These are phyloP conservation scores for Pisolithus microcarpus DNA, from an alignment of 768 basidiomycete species.

Conservation along the genomic window DNA sequence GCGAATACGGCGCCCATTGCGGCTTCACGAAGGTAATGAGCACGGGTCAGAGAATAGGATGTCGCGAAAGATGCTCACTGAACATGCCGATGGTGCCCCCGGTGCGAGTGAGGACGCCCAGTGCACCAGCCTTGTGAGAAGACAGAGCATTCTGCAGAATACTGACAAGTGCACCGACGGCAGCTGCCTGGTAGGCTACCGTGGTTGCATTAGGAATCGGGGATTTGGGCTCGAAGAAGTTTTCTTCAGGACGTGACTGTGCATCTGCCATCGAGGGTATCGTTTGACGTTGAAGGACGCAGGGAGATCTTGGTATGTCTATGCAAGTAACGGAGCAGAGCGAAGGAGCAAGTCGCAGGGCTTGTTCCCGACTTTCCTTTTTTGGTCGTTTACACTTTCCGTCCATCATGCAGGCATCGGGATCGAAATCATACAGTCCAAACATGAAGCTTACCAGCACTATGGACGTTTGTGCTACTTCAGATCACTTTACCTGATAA, in stretches of 20 bases:
- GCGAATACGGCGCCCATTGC: conserved; percentile 87
- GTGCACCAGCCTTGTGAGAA: conserved; percentile 68
- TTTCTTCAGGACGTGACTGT: conserved; percentile 12
- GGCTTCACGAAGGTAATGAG: conserved; percentile 40
- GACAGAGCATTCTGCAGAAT: conserved; percentile 75
- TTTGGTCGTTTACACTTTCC: not conserved
- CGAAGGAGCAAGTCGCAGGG: not conserved
- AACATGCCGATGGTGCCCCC: conserved; percentile 90
- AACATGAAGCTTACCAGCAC: conserved; percentile 37
- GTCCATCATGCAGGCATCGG: not conserved
- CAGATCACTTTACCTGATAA: not conserved
- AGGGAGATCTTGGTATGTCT: conserved; percentile 1
- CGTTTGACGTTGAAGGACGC: not conserved
- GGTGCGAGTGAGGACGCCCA: conserved; percentile 80
- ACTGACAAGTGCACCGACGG: conserved; percentile 63
- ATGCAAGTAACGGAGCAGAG: too few species aligned
- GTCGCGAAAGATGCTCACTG: conserved; percentile 43
- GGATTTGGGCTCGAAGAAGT: conserved; percentile 43
- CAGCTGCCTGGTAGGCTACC: conserved; percentile 57
- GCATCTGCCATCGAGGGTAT: conserved; percentile 17
- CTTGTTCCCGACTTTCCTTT: not conserved
- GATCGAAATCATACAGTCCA: conserved; percentile 10
- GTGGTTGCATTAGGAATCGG: conserved; percentile 49
- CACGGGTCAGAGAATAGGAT: not conserved
- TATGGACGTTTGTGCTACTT: conserved; percentile 35